Evolutionary conservation across 2,329 filamentous ascomycete genomes (phyloP).

Genomic region (Penicillium sp.): DNA sequence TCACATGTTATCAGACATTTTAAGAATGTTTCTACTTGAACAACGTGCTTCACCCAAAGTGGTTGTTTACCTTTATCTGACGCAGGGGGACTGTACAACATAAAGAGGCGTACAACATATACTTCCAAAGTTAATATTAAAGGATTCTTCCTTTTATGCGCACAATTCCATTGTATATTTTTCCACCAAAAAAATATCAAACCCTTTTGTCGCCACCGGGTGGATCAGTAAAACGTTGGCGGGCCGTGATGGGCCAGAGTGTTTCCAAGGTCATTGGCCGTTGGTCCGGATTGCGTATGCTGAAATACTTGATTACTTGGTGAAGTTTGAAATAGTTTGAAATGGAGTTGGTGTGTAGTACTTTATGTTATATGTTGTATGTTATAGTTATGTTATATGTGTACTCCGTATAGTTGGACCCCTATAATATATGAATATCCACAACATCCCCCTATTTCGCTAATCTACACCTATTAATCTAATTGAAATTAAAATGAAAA

Average conservation of each 20-base stretch:
- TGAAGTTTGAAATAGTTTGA: background rate
- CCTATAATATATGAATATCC: too few relatives aligned
- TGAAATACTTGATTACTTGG: background rate
- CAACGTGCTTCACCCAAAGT: background rate
- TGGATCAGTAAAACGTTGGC: slow-evolving; percentile 1
- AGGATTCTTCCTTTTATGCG: background rate
- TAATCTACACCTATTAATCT: background rate
- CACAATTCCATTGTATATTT: background rate
- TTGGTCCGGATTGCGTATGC: background rate
- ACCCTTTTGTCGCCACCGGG: background rate
- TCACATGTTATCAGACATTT: background rate
- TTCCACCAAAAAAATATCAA: too few relatives aligned
- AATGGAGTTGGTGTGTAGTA: background rate
- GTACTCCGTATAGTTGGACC: background rate
- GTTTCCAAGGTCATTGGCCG: background rate
- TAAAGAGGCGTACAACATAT: background rate
- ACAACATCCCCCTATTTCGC: background rate
- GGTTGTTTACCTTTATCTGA: background rate
- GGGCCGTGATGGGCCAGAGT: background rate
- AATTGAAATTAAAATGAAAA: background rate
- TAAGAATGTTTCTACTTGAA: too few relatives aligned
- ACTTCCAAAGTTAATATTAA: too few relatives aligned
- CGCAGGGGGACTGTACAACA: background rate
- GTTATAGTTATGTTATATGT: background rate
- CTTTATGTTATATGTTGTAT: background rate